Evolutionary conservation across 441 rosid species (phyloP).

Genomic region (Isatis lusitanica): DNA sequence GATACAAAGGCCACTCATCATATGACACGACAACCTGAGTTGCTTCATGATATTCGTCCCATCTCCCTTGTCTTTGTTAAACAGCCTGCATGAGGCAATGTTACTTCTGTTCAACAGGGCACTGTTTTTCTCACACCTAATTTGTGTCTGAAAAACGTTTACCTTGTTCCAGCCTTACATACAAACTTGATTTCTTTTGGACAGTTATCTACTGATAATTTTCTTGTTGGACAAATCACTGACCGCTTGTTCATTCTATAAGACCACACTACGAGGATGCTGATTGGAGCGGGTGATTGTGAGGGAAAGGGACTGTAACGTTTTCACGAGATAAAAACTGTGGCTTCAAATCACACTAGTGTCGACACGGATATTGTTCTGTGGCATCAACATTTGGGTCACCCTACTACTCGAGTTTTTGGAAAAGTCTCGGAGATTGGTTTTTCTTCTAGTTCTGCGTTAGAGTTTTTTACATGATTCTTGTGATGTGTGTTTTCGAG

Average conservation of each 20-base stretch:
- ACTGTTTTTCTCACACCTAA: neutral
- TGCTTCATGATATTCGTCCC: neutral
- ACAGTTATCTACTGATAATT: neutral
- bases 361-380: neutral
- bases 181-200: neutral
- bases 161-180: neutral
- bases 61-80: neutral
- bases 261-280: neutral
- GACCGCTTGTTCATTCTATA: neutral
- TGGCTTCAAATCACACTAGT: neutral
- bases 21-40: neutral
- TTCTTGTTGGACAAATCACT: neutral
- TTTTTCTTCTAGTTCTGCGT: neutral
- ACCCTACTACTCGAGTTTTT: neutral
- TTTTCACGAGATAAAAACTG: neutral
- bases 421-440: neutral
- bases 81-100: neutral
- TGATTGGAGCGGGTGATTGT: constrained; percentile 2
- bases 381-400: neutral
- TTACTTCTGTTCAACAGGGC: neutral
- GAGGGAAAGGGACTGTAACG: neutral
- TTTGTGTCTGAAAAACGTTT: neutral
- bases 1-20: neutral
- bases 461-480: no score
- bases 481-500: neutral